phyloP scores from a whole-genome alignment of 495 filamentous ascomycete species.

The Penicillium pancosmium region DNA sequence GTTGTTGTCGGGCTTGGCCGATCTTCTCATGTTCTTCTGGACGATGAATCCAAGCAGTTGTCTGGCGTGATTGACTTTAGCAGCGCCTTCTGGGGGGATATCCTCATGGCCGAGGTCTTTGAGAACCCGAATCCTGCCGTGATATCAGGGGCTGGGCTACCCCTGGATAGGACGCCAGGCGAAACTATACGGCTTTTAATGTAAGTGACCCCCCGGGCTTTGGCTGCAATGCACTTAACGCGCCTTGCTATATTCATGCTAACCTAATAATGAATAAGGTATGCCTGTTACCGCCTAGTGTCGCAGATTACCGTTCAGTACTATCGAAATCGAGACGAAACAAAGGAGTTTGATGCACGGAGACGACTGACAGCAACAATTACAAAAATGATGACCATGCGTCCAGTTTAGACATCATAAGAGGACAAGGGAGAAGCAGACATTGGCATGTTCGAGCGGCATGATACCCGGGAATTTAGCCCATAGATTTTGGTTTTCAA shows the following conservation, averaged over 20 bases:
- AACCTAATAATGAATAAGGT: constrained; percentile 25
- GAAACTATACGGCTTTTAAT: constrained; percentile 37
- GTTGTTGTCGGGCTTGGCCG: constrained; percentile 60
- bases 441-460: constrained; percentile 6
- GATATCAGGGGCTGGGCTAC: constrained; percentile 44
- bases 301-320: constrained; percentile 44
- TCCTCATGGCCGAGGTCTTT: constrained; percentile 49
- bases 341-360: constrained; percentile 41
- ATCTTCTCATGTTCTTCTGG: constrained; percentile 59
- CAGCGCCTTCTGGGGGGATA: constrained; percentile 53
- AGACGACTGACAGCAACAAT: constrained; percentile 37
- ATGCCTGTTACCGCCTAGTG: constrained; percentile 46
- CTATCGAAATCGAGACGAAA: constrained; percentile 42
- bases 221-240: not conserved
- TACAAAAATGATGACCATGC: constrained; percentile 26
- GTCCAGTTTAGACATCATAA: constrained; percentile 5
- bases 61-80: constrained; percentile 51
- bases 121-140: constrained; percentile 38
- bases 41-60: constrained; percentile 48
- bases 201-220: constrained; percentile 27
- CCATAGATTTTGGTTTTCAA: not conserved
- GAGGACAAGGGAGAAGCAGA: not conserved
- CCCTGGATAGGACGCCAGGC: constrained; percentile 19
- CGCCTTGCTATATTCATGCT: constrained; percentile 9
- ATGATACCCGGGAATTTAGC: constrained; percentile 13